Percentiles rank a stretch among this genome's conserved stretches.
These are phyloP conservation scores for Aspergillus conjunctus DNA, from an alignment of 495 filamentous ascomycete species.

Conservation along the genomic window DNA sequence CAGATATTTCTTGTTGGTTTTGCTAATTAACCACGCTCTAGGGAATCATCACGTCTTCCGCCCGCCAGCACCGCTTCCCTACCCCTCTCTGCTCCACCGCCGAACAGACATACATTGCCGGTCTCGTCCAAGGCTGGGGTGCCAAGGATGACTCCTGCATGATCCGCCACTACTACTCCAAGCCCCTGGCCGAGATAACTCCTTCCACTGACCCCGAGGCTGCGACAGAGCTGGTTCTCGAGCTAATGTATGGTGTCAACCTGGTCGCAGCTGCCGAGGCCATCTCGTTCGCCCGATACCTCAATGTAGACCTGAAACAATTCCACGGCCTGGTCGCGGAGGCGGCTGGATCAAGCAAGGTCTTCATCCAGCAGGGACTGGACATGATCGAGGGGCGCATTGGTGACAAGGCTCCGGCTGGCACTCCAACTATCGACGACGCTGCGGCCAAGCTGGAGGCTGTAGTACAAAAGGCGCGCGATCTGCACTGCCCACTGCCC, in stretches of 20 bases:
- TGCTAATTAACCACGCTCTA: constrained; percentile 20
- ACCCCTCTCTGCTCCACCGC: constrained; percentile 71
- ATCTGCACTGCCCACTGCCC: constrained; percentile 46
- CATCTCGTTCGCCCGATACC: constrained; percentile 62
- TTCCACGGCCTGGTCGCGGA: constrained; percentile 68
- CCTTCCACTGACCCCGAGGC: constrained; percentile 30
- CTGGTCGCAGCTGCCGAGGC: constrained; percentile 67
- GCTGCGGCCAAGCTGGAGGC: constrained; percentile 62
- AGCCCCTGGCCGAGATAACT: constrained; percentile 41
- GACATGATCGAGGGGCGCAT: constrained; percentile 51
- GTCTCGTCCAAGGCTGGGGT: constrained; percentile 61
- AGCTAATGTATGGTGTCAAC: constrained; percentile 64
- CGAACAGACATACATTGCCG: constrained; percentile 69
- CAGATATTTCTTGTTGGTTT: neutral
- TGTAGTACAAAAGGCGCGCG: constrained; percentile 60
- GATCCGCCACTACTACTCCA: constrained; percentile 58
- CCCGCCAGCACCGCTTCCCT: constrained; percentile 59
- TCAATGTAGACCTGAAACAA: constrained; percentile 65
- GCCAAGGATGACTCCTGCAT: constrained; percentile 71
- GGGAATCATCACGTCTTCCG: constrained; percentile 75
- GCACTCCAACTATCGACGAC: constrained; percentile 52
- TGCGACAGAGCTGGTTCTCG: constrained; percentile 55
- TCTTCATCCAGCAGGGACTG: constrained; percentile 59
- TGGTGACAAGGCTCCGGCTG: constrained; percentile 29
- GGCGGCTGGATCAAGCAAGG: constrained; percentile 67